A percentile compares a stretch with the other conserved stretches of the same genome.
Evolutionary conservation across 2,329 filamentous ascomycete species (phyloP).

Genomic region (Byssothecium circinans): DNA sequence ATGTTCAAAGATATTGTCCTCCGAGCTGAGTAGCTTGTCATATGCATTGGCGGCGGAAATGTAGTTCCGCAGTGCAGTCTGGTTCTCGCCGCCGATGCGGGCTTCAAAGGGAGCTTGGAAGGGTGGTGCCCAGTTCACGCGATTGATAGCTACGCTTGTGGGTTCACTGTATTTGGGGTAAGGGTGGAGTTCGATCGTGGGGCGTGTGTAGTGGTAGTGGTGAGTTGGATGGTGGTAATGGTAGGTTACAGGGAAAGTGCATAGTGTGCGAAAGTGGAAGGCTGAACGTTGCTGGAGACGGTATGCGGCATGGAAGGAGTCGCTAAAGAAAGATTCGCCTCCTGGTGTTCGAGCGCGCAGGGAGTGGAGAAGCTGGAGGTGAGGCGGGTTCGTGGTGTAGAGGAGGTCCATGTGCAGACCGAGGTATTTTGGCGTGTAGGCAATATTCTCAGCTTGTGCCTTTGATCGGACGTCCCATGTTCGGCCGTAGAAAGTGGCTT

Average conservation of each 20-base stretch:
- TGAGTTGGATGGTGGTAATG: slow-evolving; percentile 67
- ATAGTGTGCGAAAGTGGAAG: slow-evolving; percentile 47
- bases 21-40: slow-evolving; percentile 59
- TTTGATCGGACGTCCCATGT: slow-evolving; percentile 90
- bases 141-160: slow-evolving; percentile 39
- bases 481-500: slow-evolving; percentile 86
- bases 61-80: slow-evolving; percentile 32
- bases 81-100: slow-evolving; percentile 33
- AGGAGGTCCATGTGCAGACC: slow-evolving; percentile 93
- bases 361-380: slow-evolving; percentile 87
- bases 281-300: slow-evolving; percentile 29
- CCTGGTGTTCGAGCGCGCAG: slow-evolving; percentile 77
- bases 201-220: slow-evolving; percentile 62
- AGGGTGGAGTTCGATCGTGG: slow-evolving; percentile 55
- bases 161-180: slow-evolving; percentile 30
- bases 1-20: slow-evolving; percentile 65
- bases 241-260: slow-evolving; percentile 56
- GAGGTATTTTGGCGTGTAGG: slow-evolving; percentile 78
- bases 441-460: slow-evolving; percentile 83
- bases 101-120: slow-evolving; percentile 66
- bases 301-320: slow-evolving; percentile 66
- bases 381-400: slow-evolving; percentile 78
- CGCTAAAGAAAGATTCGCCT: slow-evolving; percentile 84
- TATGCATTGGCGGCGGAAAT: slow-evolving; percentile 57
- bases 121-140: slow-evolving; percentile 74